Evolutionary conservation across 163 green algal species (phyloP), one percentile per base, ranked within the genome.

Genomic region (Chlamydomonas reinhardtii): DNA sequence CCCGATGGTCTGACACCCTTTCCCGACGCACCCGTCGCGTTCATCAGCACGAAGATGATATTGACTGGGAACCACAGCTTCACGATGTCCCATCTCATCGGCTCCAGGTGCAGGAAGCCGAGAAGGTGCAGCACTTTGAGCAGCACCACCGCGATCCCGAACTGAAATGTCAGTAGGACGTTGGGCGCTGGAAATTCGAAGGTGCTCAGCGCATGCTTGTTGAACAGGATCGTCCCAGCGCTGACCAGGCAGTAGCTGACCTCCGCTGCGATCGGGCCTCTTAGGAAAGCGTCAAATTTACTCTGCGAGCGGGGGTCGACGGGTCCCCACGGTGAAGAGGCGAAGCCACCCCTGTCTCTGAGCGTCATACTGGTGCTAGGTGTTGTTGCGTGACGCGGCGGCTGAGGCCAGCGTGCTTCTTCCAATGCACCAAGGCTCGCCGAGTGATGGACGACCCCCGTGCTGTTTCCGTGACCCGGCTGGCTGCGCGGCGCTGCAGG

Each of bases 21-120:
- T 16, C 12, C n/a, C 24, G 19, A 25, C 68, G 27, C 34, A 85
- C 79, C 79, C n/a, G 91, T 97, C 64, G 92, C 94, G 16, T 91
- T 92, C 96, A 99, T 99, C 66, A 91, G 91, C 15, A 99, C 97
- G 90, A 99, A 99, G 29, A 99, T 93, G 25, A 98, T 35, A 82
- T 99, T 99, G 14, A 98, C 95, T 4, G 97, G 97, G 43, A 97
- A 76, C 97, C 97, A 99, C 20, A 96, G 61, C 19, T 83, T 88
- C 0, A 96, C 86, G 52, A 97, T 93, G 5, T 85, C 62, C 72
- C 62, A 90, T 71, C 62, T 89, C 54, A 92, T 78, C 4, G 86
- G 75, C 31, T 87, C 88, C 34, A 89, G 69, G 3, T 88, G 83
- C 29, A 90, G 62, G 29, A 83, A 72, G 61, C 92, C 90, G 1